A percentile compares a stretch with the other conserved stretches of the same genome.
Evolutionary conservation across 1,284 basidiomycete species (phyloP).

Genomic region (Naganishia liquefaciens): DNA sequence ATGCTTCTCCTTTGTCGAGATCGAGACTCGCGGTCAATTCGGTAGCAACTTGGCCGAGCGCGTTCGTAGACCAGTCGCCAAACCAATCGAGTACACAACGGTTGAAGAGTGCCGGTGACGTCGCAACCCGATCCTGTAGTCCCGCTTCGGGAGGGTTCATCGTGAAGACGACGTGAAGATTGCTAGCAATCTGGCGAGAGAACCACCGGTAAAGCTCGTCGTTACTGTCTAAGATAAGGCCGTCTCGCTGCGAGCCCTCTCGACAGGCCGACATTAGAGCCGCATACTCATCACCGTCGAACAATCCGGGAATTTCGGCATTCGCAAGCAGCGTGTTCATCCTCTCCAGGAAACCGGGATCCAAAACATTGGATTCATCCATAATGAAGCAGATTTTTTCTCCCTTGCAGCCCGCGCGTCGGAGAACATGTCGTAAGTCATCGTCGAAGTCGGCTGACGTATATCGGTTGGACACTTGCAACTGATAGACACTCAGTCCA

Average conservation of each 20-base stretch:
- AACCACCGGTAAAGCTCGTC: constrained; percentile 98
- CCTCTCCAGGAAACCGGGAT: constrained; percentile 96
- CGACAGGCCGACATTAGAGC: constrained; percentile 98
- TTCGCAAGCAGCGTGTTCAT: constrained; percentile 99
- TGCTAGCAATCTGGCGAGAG: constrained; percentile 92
- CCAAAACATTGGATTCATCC: constrained; percentile 99
- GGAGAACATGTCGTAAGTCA: constrained; percentile 88
- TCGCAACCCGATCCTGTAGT: constrained; percentile 90
- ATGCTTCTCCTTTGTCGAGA: constrained; percentile 79
- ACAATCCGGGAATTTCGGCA: constrained; percentile 98
- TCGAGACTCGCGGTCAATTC: constrained; percentile 92
- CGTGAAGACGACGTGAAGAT: constrained; percentile 95
- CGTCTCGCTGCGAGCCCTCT: constrained; percentile 95
- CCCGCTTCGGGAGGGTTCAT: constrained; percentile 99
- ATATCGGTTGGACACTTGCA: constrained; percentile 98
- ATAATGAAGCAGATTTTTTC: constrained; percentile 99
- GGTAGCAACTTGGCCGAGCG: constrained; percentile 92
- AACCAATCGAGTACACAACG: constrained; percentile 98
- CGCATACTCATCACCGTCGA: constrained; percentile 96
- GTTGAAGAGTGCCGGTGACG: constrained; percentile 96
- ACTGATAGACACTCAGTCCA: constrained; percentile 95
- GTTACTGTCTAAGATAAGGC: constrained; percentile 95
- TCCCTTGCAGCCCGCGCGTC: constrained; percentile 93
- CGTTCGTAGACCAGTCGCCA: constrained; percentile 96
- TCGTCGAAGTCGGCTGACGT: constrained; percentile 98